phyloP scores from a whole-genome alignment of 345 rosid species.

The Combretum micranthum region DNA sequence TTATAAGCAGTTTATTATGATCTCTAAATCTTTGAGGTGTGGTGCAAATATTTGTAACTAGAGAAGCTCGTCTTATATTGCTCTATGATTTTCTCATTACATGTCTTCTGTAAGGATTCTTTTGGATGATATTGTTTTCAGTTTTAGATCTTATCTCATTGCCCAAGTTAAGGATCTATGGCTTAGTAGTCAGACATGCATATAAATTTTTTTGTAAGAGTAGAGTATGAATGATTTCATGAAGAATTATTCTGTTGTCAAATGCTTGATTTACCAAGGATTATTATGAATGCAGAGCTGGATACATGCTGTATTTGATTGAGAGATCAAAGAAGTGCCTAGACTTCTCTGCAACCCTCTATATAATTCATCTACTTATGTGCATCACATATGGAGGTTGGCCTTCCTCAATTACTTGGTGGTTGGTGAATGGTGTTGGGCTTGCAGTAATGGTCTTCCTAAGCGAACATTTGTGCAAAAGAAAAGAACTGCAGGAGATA shows the following conservation, averaged over 20 bases:
- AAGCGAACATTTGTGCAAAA: conserved; percentile 82
- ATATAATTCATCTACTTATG: conserved; percentile 65
- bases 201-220: neutral
- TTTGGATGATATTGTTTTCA: no score
- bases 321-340: conserved; percentile 89
- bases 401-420: conserved; percentile 94
- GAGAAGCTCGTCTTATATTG: no score
- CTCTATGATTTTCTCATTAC: no score
- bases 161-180: no score
- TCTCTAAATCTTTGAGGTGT: no score
- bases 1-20: no score
- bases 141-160: no score
- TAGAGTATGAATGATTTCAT: neutral
- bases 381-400: conserved; percentile 92
- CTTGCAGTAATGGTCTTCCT: conserved; percentile 71
- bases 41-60: no score
- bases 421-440: conserved; percentile 81
- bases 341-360: conserved; percentile 88
- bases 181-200: no score
- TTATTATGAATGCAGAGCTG: conserved; percentile 54
- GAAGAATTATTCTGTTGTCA: neutral
- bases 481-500: conserved; percentile 65
- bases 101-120: no score
- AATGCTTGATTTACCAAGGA: neutral
- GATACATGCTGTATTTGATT: conserved; percentile 67